phyloP scores from a whole-genome alignment of 306 rosid species.

The Medicago lupulina region DNA sequence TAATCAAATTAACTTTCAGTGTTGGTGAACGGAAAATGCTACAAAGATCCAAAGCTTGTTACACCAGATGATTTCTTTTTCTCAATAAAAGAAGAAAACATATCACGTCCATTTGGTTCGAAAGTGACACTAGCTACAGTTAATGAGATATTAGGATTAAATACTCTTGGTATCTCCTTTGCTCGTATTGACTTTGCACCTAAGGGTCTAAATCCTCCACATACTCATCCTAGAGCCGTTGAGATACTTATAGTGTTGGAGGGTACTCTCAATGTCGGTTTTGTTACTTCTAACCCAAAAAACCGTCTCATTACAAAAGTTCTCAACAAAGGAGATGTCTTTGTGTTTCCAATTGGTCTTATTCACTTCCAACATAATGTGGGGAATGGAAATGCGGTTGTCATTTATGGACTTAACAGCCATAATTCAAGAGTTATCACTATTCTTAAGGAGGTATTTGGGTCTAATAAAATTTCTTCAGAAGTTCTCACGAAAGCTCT shows the following conservation, averaged over 20 bases:
- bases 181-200: constrained; percentile 32
- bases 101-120: constrained; percentile 28
- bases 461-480: constrained; percentile 33
- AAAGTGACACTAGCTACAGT: not conserved
- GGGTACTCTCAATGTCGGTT: constrained; percentile 48
- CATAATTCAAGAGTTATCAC: too few species aligned
- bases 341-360: constrained; percentile 33
- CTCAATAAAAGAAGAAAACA: constrained; percentile 30
- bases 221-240: constrained; percentile 22
- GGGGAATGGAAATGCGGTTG: too few species aligned
- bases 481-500: constrained; percentile 45
- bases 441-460: constrained; percentile 38
- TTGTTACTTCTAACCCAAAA: constrained; percentile 39
- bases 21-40: constrained; percentile 50
- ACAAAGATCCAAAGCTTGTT: constrained; percentile 45
- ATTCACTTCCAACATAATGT: too few species aligned
- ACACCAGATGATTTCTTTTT: constrained; percentile 41
- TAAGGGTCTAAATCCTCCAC: constrained; percentile 34
- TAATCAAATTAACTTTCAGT: constrained; percentile 7
- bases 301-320: constrained; percentile 32
- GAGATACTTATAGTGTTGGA: too few species aligned
- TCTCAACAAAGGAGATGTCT: constrained; percentile 39
- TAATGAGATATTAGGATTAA: constrained; percentile 27
- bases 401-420: too few species aligned
- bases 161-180: constrained; percentile 36